Base-by-base conservation (phyloP, 2,329 filamentous ascomycete species). In the Alternaria sp. region DNA sequence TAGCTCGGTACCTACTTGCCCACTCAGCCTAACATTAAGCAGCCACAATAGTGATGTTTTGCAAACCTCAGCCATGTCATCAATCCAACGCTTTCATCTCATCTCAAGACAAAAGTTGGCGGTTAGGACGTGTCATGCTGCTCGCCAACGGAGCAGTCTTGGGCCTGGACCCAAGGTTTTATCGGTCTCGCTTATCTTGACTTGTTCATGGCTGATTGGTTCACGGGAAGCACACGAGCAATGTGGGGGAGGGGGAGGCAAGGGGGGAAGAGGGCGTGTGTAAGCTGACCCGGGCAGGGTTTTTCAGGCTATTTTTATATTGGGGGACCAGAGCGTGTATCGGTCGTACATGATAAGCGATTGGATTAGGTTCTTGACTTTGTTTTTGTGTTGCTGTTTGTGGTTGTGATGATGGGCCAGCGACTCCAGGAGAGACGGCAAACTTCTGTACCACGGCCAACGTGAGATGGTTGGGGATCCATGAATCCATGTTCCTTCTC, bases 21-120 rank as follows among this genome's bases (percentile, higher is more conserved):
- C 34, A 46, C 29, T 7, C 26, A 14, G 10, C 8, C 21, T 36
- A 6, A 29, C 36, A 48, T 21, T 49, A 17, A 54, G 52, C 51
- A 46, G 51, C 51, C 52, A 36, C 21, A 49, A 54, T 48, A 54
- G 13, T 48, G 26, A 34, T 24, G 14, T 49, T 54, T 34, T 11
- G 42, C 52, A 48, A 33, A 21, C 26, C 17, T 5, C 17, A 17
- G 41, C 28, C 34, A 10, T 23, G 17, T 39, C 29, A 48, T 46
- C 13, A 40, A 53, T 36, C 24, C 21, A 13, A 36, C 29, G 14
- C 44, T 17, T 14, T 21, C 11, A 10, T n/a, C 23, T 34, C 4
- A 23, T 23, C n/a, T n/a, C 23, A 23, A 34, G 17, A 48, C 21
- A 26, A 48, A 33, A 24, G 44, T 14, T n/a, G 26, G 9, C 17